Evolutionary conservation across 306 rosid species (phyloP), one percentile per base, ranked within the genome.

Genomic region (peach (Prunus persica)): DNA sequence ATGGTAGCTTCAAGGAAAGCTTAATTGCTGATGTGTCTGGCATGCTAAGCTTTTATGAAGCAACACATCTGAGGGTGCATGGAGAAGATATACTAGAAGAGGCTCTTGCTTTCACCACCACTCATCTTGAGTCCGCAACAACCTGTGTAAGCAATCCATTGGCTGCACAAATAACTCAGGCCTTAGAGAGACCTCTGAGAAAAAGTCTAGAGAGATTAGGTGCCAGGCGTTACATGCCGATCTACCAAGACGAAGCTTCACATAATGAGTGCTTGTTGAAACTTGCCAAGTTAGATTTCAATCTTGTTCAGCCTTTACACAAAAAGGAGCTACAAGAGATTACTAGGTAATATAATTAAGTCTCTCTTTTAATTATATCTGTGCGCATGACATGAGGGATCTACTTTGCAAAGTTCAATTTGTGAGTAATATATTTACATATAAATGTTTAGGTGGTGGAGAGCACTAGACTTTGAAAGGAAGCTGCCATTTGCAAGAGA

Each of bases 391-490:
- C 32, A n/a, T 14, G 50, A 12, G 30, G 12, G 28, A 28, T 11
- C 2, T 4, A 28, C 7, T 4, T 64, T 13, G 46, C 46, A 45
- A 20, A 4, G 8, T 41, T 41, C 1, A 2, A 16, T 11, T 67
- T 25, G 8, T 3, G 4, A 45, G 10, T n/a, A 3, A 45, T 38
- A 38, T 34, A 15, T 18, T 28, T 12, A 56, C 8, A 47, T 45
- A 46, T 32, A 41, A 41, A 20, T n/a, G 1, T 14, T 18, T 60
- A 82, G 90, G 73, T 86, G 91, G 91, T 86, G 91, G 89, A 83
- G 76, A 11, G 81, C 72, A 34, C 74, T 87, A 19, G 76, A 83
- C 28, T 38, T 73, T 46, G 3, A 52, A 61, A 73, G 3, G 3
- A 77, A 69, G 20, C 72, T 80, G 11, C 69, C 90, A 0, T 87